Evolutionary conservation across 2,329 filamentous ascomycete genomes (phyloP).

Genomic region (Fusarium setosum): DNA sequence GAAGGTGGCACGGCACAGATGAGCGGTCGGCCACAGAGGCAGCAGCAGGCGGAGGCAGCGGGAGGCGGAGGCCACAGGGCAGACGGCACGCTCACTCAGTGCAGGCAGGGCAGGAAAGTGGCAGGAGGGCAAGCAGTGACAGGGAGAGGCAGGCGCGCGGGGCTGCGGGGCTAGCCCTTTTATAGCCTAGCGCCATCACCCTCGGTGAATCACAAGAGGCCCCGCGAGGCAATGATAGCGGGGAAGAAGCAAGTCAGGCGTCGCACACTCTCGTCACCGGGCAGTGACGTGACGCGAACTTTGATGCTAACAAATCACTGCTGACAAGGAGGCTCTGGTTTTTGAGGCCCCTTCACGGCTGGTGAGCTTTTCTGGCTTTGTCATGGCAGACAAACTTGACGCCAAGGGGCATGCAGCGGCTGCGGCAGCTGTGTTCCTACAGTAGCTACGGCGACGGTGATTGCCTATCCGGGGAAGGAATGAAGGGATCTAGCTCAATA

Average conservation of each 20-base stretch:
- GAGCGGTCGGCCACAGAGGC: slow-evolving; percentile 41
- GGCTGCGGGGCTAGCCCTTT: slow-evolving; percentile 35
- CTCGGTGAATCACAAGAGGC: slow-evolving; percentile 43
- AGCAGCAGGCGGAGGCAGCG: slow-evolving; percentile 24
- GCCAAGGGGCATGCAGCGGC: slow-evolving; percentile 13
- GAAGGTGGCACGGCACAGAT: slow-evolving; percentile 41
- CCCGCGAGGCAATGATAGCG: slow-evolving; percentile 42
- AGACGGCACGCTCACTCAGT: slow-evolving; percentile 27
- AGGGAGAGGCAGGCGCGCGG: slow-evolving; percentile 39
- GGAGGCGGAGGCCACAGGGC: slow-evolving; percentile 37
- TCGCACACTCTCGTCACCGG: slow-evolving; percentile 40
- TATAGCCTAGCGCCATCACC: slow-evolving; percentile 13
- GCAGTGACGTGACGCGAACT: slow-evolving; percentile 22
- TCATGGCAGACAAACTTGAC: neutral
- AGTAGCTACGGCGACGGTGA: neutral
- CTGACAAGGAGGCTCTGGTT: neutral
- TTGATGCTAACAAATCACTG: slow-evolving; percentile 12
- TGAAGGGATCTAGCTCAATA: slow-evolving; percentile 1
- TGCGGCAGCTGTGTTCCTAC: too few relatives aligned
- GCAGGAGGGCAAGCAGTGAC: slow-evolving; percentile 39
- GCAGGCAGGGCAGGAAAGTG: slow-evolving; percentile 17
- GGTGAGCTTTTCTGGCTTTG: neutral
- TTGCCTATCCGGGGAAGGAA: slow-evolving; percentile 14
- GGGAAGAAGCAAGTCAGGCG: slow-evolving; percentile 40
- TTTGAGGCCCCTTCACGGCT: neutral